Conservation (phyloP, 2,329 filamentous ascomycete genomes). For the Taxawa tesnikishii region DNA sequence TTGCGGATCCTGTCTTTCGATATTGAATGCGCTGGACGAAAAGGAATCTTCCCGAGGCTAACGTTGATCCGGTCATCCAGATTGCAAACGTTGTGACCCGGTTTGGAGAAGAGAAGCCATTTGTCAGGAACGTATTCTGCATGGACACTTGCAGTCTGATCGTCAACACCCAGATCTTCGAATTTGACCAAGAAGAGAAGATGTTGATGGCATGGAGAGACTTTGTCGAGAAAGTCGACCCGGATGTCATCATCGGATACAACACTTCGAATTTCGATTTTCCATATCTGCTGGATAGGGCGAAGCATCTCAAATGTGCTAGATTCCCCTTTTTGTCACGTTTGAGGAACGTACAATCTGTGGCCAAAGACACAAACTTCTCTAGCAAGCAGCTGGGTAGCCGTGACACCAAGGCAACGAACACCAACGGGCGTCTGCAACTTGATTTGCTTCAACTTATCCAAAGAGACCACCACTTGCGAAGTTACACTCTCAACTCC, state of each 20-base stretch:
- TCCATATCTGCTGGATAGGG: constrained; percentile 82
- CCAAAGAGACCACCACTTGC: constrained; percentile 84
- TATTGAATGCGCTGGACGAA: constrained; percentile 95
- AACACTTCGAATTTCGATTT: constrained; percentile 99
- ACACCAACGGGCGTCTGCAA: constrained; percentile 86
- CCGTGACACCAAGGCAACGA: constrained; percentile 85
- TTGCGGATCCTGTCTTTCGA: constrained; percentile 89
- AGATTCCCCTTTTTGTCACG: constrained; percentile 84
- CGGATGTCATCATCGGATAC: constrained; percentile 97
- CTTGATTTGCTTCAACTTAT: constrained; percentile 89
- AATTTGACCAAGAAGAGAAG: constrained; percentile 67
- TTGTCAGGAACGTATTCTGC: constrained; percentile 93
- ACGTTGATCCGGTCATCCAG: constrained; percentile 89
- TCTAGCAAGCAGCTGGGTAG: constrained; percentile 98
- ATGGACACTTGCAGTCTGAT: constrained; percentile 86
- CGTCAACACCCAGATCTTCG: constrained; percentile 84
- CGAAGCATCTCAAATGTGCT: constrained; percentile 65
- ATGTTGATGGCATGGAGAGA: constrained; percentile 91
- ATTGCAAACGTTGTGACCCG: constrained; percentile 92
- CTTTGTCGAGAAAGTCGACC: constrained; percentile 81
- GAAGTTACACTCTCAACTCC: constrained; percentile 95
- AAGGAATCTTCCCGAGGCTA: constrained; percentile 95
- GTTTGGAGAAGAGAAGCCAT: constrained; percentile 92
- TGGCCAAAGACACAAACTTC: constrained; percentile 69
- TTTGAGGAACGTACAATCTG: constrained; percentile 57